Conservation (phyloP, 176 grass and related monocot genomes). For the Poa pratensis region DNA sequence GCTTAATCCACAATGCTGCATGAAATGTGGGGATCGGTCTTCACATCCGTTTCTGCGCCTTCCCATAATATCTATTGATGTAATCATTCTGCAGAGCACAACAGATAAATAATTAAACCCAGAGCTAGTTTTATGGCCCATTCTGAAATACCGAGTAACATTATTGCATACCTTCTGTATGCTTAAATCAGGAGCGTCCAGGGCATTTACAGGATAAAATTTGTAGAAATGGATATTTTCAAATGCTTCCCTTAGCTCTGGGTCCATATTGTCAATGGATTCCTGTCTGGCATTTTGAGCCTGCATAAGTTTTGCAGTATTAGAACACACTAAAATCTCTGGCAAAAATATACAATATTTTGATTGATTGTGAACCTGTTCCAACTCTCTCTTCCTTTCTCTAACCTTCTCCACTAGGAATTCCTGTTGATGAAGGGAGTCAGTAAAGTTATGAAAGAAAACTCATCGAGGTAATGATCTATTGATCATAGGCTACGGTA, state of each 20-base stretch:
- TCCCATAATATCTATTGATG: conserved; percentile 82
- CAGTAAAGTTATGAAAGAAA: conserved; percentile 31
- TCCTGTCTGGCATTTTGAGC: conserved; percentile 78
- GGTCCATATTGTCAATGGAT: conserved; percentile 84
- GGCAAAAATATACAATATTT: conserved; percentile 11
- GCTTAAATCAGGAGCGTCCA: conserved; percentile 70
- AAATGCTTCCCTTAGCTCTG: conserved; percentile 61
- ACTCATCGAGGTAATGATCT: background rate
- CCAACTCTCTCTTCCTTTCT: conserved; percentile 64
- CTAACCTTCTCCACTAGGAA: conserved; percentile 80
- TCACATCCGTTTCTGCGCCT: conserved; percentile 64
- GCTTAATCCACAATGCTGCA: background rate
- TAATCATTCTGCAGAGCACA: conserved; percentile 51
- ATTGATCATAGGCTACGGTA: background rate
- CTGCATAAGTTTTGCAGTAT: conserved; percentile 45
- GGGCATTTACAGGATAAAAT: conserved; percentile 77
- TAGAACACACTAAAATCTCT: background rate
- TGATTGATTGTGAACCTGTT: conserved; percentile 54
- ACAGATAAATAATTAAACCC: conserved; percentile 1
- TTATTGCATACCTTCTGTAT: conserved; percentile 60
- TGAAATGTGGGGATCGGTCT: background rate
- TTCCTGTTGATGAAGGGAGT: conserved; percentile 45
- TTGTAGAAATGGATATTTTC: conserved; percentile 85
- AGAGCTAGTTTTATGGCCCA: background rate
- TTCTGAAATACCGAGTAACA: background rate